Evolutionary conservation across 768 basidiomycete genomes (phyloP).

Genomic region (Termitomyces sp.): DNA sequence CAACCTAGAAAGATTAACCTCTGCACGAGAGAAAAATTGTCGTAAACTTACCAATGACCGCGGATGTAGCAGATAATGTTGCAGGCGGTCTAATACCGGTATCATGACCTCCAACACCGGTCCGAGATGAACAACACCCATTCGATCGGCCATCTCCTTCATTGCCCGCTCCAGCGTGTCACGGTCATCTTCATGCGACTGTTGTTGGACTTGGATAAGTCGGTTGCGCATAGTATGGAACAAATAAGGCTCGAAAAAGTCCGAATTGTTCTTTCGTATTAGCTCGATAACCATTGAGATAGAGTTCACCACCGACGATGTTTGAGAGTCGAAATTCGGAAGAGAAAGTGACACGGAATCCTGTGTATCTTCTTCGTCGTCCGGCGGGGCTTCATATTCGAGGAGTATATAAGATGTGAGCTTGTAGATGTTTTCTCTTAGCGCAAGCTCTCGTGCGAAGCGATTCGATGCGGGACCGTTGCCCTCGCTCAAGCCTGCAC

Average conservation of each 20-base stretch:
- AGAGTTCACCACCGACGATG: conserved; percentile 81
- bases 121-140: conserved; percentile 90
- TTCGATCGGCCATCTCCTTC: conserved; percentile 75
- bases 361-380: conserved; percentile 16
- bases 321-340: conserved; percentile 45
- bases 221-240: conserved; percentile 92
- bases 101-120: conserved; percentile 72
- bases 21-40: not conserved
- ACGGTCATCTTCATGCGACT: conserved; percentile 57
- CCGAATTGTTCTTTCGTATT: conserved; percentile 96
- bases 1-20: conserved; percentile 37
- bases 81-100: conserved; percentile 61
- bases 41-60: conserved; percentile 62
- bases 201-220: conserved; percentile 82
- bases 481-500: conserved; percentile 65
- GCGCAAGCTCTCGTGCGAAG: conserved; percentile 85
- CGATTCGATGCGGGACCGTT: conserved; percentile 76
- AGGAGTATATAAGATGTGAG: conserved; percentile 74
- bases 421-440: conserved; percentile 60
- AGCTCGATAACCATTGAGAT: conserved; percentile 90
- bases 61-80: conserved; percentile 64
- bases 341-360: conserved; percentile 14
- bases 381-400: conserved; percentile 39
- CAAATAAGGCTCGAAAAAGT: conserved; percentile 96
- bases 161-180: conserved; percentile 66